Evolutionary conservation across 306 rosid genomes (phyloP).

Genomic region (Hippophae rhamnoides): DNA sequence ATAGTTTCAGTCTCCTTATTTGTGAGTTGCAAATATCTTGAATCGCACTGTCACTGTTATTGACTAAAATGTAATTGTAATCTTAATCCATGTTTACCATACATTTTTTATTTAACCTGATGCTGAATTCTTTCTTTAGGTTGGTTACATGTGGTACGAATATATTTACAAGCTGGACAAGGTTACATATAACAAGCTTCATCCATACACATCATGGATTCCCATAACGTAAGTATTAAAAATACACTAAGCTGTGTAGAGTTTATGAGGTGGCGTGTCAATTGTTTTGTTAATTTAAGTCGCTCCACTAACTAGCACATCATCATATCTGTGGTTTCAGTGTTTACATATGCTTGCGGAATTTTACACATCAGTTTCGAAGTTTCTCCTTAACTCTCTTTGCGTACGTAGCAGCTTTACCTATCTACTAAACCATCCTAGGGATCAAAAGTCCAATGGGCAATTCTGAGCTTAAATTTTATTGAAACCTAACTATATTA

Average conservation of each 20-base stretch:
- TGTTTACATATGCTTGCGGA: slow-evolving; percentile 89
- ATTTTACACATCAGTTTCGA: slow-evolving; percentile 81
- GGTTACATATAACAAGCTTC: slow-evolving; percentile 78
- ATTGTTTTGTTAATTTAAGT: neutral
- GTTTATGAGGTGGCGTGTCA: slow-evolving; percentile 1
- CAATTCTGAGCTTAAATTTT: too few relatives aligned
- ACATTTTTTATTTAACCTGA: slow-evolving; percentile 14
- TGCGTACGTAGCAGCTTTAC: slow-evolving; percentile 53
- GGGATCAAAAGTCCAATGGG: too few relatives aligned
- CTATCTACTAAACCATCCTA: slow-evolving; percentile 13
- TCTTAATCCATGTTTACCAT: slow-evolving; percentile 3
- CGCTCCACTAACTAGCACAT: slow-evolving; percentile 2
- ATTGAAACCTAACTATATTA: neutral
- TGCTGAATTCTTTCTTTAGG: slow-evolving; percentile 36
- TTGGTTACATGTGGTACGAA: slow-evolving; percentile 91
- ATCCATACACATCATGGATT: slow-evolving; percentile 99
- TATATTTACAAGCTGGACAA: slow-evolving; percentile 93
- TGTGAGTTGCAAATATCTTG: slow-evolving; percentile 49
- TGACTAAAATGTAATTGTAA: slow-evolving; percentile 7
- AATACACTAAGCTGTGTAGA: neutral
- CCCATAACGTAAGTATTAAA: slow-evolving; percentile 72
- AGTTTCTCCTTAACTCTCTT: slow-evolving; percentile 75
- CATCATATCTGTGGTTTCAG: slow-evolving; percentile 37
- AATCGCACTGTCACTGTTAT: neutral
- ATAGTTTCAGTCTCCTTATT: slow-evolving; percentile 53